These are phyloP conservation scores for Pittosporum tobira DNA, from an alignment of 129 eudicot species.

Conservation along the genomic window DNA sequence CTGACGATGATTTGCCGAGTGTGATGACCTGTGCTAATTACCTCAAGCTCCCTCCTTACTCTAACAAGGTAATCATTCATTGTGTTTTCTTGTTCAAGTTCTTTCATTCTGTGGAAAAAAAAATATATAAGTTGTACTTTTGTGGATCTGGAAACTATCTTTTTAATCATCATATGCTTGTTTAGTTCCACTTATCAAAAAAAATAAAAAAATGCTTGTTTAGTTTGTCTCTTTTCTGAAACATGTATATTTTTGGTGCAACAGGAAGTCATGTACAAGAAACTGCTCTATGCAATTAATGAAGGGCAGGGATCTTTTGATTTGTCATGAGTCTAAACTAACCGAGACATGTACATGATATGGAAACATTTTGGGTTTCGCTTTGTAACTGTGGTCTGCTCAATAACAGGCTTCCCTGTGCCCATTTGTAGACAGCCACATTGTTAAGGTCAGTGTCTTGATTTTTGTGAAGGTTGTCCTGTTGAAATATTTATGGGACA, in stretches of 20 bases:
- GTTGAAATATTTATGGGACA: neutral
- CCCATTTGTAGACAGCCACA: neutral
- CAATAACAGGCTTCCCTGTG: conserved; percentile 1
- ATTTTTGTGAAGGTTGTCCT: neutral
- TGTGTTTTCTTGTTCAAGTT: too few relatives aligned
- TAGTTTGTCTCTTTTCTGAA: neutral
- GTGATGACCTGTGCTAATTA: conserved; percentile 66
- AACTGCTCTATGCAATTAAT: conserved; percentile 44
- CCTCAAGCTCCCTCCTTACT: conserved; percentile 57
- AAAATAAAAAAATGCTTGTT: neutral
- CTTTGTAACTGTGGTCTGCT: neutral
- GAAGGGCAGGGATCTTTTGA: conserved; percentile 64
- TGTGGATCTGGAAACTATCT: too few relatives aligned
- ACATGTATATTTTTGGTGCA: neutral
- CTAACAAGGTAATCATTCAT: conserved; percentile 34
- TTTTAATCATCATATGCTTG: too few relatives aligned
- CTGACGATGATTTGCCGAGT: conserved; percentile 55
- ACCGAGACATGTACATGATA: neutral
- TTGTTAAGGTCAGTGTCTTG: conserved; percentile 7
- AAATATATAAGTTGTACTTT: too few relatives aligned
- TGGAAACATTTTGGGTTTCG: neutral
- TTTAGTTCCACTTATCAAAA: too few relatives aligned
- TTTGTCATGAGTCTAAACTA: conserved; percentile 29
- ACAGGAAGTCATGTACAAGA: conserved; percentile 59
- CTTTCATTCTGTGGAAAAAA: too few relatives aligned